Evolutionary conservation across 257 asterid genomes (phyloP), one percentile per base, ranked within the genome.

Genomic region (Vinca minor): DNA sequence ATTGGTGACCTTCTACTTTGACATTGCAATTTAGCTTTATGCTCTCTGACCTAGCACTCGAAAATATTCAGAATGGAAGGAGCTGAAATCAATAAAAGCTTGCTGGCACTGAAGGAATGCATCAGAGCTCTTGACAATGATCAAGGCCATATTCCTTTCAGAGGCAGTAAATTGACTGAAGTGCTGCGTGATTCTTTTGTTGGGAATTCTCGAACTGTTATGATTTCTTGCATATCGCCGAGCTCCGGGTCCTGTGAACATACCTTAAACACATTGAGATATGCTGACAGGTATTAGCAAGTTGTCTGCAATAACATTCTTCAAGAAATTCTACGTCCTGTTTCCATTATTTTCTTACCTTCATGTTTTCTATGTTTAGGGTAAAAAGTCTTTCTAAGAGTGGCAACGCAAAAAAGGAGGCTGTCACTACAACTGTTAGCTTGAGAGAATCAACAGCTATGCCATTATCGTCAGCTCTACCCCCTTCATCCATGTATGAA

Each of bases 101-200:
- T 94, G 81, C 97, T 94, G 65, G 99, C 99, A 5, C 64, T 94
- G 73, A 94, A 94, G 81, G 99, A 94, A 78, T 94, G 99, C 74
- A 94, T 94, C 62, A 82, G 99, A 74, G 99, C 99, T 2, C 99
- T 94, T 52, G 99, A 94, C 76, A 94, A 90, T 60, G 99, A 94
- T 74, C 97, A 94, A 74, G 91, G 85, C 41, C 99, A 94, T 68
- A 94, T 94, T 75, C 99, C 99, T 66, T 94, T 94, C 69, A 75
- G 99, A 83, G 99, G 99, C 77, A 89, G 99, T 81, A 93, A 93
- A 81, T 70, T 89, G 74, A 93, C 97, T 39, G 96, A 89, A 77
- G 97, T 93, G 26, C 73, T 89, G 68, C 79, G 99, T 72, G 99
- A 93, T 73, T 93, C 96, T 3, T 93, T 93, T 63, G 95, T 89